Conservation (phyloP, 306 rosid genomes). For the Prunus persica region Prunus_persica_NCBIv2 NC_034012.1:15245501-15246000, state of each 20-base stretch:
- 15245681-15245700: background rate
- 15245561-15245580: too few species aligned
- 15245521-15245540: slow-evolving; percentile 3
- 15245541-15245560: background rate
- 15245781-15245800: too few species aligned
- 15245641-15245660: too few species aligned
- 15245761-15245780: background rate
- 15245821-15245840: too few species aligned
- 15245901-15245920: slow-evolving; percentile 1
- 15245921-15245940: too few species aligned
- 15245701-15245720: background rate
- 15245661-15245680: background rate
- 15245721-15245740: slow-evolving; percentile 1
- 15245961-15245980: too few species aligned
- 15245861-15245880: slow-evolving; percentile 19
- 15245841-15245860: slow-evolving; percentile 13
- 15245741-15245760: background rate
- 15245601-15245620: too few species aligned
- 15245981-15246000: background rate
- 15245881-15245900: slow-evolving; percentile 18
- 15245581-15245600: too few species aligned
- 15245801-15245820: too few species aligned
- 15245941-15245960: too few species aligned
- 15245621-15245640: too few species aligned
- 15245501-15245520: background rate